Conservation (phyloP, 176 grass and related monocot species). For the Cenchrus americanus region DNA sequence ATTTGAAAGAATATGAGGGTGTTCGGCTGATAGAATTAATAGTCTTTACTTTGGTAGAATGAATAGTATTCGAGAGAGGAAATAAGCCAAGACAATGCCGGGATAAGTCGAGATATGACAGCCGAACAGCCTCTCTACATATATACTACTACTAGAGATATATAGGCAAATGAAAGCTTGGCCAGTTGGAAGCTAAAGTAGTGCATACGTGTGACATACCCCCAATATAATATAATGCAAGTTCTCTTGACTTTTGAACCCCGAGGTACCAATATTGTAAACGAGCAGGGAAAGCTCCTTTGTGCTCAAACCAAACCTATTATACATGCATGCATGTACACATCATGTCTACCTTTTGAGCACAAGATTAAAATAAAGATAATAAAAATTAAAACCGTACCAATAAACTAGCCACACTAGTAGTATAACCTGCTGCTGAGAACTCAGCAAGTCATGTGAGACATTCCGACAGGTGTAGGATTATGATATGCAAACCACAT, state of each 20-base stretch:
- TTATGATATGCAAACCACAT: constrained; percentile 49
- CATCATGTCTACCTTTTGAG: constrained; percentile 8
- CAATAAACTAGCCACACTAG: not conserved
- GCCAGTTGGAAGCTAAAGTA: constrained; percentile 13
- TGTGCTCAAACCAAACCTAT: constrained; percentile 1
- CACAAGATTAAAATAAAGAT: not conserved
- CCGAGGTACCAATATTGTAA: not conserved
- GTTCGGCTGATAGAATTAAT: too few relatives aligned
- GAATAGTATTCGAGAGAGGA: too few relatives aligned
- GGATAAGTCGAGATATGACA: too few relatives aligned
- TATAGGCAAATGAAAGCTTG: not conserved
- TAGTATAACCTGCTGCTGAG: not conserved
- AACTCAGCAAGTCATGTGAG: not conserved
- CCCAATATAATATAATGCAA: not conserved
- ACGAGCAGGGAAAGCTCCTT: constrained; percentile 8
- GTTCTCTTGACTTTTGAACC: constrained; percentile 29
- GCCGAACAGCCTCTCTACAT: too few relatives aligned
- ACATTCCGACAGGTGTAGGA: constrained; percentile 30
- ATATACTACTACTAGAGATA: not conserved
- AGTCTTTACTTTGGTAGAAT: too few relatives aligned
- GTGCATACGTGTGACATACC: not conserved
- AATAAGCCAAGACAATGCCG: too few relatives aligned
- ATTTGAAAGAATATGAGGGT: not conserved
- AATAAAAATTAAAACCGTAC: not conserved
- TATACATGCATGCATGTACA: constrained; percentile 31